phyloP scores from a whole-genome alignment of 2,329 filamentous ascomycete genomes.

The Uncinocarpus reesii region DNA sequence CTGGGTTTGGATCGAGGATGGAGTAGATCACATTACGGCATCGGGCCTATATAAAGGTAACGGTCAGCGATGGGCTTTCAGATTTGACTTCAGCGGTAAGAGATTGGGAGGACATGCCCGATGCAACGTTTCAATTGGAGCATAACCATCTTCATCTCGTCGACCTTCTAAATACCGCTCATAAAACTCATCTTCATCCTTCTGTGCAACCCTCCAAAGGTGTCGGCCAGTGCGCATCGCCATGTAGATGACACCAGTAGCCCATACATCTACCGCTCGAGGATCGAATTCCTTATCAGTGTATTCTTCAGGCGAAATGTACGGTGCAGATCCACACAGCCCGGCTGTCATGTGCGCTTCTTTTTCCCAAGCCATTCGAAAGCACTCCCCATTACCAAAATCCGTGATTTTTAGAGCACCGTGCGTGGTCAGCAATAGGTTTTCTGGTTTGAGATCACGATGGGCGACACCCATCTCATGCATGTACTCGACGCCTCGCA shows the following conservation, averaged over 20 bases:
- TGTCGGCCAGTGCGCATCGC: constrained; percentile 95
- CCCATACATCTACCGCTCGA: constrained; percentile 95
- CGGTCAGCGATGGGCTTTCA: constrained; percentile 16
- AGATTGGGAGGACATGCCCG: constrained; percentile 53
- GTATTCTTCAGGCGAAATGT: constrained; percentile 96
- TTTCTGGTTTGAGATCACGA: constrained; percentile 92
- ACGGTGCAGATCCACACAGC: constrained; percentile 89
- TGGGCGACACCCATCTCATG: constrained; percentile 99
- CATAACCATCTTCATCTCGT: constrained; percentile 89
- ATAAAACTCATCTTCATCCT: constrained; percentile 96
- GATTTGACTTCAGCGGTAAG: constrained; percentile 8
- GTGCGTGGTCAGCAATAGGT: constrained; percentile 82
- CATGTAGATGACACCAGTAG: constrained; percentile 98
- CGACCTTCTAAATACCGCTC: constrained; percentile 86
- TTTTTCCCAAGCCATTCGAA: constrained; percentile 98
- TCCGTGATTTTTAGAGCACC: constrained; percentile 95
- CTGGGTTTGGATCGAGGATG: constrained; percentile 88
- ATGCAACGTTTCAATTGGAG: constrained; percentile 88
- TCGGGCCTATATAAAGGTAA: constrained; percentile 54
- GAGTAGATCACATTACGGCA: constrained; percentile 99
- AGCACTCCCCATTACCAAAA: constrained; percentile 97
- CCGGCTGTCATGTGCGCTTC: constrained; percentile 97
- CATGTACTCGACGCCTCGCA: constrained; percentile 98
- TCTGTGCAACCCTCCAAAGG: constrained; percentile 92
- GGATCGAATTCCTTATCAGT: constrained; percentile 92